Base-by-base conservation (phyloP, 768 basidiomycete genomes). In the Leccinum longicurvipes region DNA sequence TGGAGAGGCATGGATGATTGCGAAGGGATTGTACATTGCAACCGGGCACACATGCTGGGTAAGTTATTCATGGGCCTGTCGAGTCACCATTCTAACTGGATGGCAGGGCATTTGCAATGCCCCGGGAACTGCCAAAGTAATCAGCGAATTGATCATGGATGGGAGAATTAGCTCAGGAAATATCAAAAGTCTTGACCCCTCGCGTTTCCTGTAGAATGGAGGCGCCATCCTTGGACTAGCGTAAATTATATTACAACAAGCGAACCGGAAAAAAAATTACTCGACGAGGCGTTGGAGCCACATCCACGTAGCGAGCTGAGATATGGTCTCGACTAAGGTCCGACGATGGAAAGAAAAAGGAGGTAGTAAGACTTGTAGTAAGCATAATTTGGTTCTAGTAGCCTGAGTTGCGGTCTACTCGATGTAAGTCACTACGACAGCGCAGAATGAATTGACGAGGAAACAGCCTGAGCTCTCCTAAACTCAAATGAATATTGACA, bases 11-110 rank as follows among this genome's bases (percentile, higher is more conserved):
- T 65, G 60, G 8, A 68, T 65, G 23, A 76, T 85, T 36, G 81
- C 83, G 3, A 79, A 80, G 60, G 87, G 89, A 0, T 66, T 93
- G 53, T 81, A 82, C 55, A 75, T 94, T 27, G 90, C 85, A 0
- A 83, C 84, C 7, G 93, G 92, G 21, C 90, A 91, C 67, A 87
- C 86, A 0, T 89, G 86, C 63, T 89, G 89, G 87, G 86, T 87
- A 62, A 62, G 82, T 74, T 34, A 10, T 28, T 46, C 50, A n/a
- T 39, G 24, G n/a, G 28, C 23, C 34, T 19, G 50, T 36, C 29
- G 11, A 51, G 15, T 47, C 31, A 28, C 31, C 47, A 28, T 48
- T 36, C 51, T 65, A 15, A 65, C 25, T 23, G 23, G 34, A 32
- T 31, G 7, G 41, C 53, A 88, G 87, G 88, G 89, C 0, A 86